Conservation (phyloP, 768 basidiomycete genomes). For the Piloderma croceum region DNA sequence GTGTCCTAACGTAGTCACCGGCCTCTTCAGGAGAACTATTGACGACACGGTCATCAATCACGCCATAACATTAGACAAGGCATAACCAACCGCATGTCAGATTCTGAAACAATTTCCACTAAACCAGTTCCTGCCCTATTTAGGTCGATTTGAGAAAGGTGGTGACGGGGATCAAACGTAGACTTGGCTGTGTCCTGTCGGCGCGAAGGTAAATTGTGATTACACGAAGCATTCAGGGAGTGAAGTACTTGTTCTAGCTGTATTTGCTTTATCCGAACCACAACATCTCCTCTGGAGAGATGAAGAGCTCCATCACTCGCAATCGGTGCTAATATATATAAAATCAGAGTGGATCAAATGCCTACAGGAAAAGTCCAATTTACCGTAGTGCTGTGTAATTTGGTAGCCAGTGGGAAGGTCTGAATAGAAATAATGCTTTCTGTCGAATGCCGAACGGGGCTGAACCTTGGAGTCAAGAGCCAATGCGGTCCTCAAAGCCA, state of each 20-base stretch:
- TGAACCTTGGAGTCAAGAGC: constrained; percentile 69
- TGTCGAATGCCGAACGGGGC: constrained; percentile 74
- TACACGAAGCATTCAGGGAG: constrained; percentile 1
- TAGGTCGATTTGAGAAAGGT: constrained; percentile 67
- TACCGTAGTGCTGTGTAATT: constrained; percentile 94
- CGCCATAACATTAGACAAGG: not conserved
- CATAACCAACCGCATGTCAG: constrained; percentile 64
- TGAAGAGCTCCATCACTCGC: constrained; percentile 61
- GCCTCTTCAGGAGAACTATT: constrained; percentile 86
- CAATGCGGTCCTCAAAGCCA: constrained; percentile 75
- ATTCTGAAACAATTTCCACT: constrained; percentile 94
- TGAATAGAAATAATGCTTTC: constrained; percentile 97
- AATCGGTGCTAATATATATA: constrained; percentile 56
- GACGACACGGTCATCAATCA: too few species aligned
- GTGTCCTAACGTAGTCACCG: constrained; percentile 73
- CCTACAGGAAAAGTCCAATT: constrained; percentile 13
- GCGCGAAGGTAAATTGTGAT: not conserved
- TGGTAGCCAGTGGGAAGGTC: constrained; percentile 95
- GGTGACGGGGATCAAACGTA: constrained; percentile 46
- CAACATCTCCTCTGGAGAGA: constrained; percentile 33
- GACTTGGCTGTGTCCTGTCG: constrained; percentile 88
- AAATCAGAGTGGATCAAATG: not conserved
- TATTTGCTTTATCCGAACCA: constrained; percentile 86
- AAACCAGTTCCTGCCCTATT: constrained; percentile 87
- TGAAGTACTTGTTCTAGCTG: constrained; percentile 87